Conservation (phyloP, 176 grass and related monocot genomes). For the Zizania latifolia region DNA sequence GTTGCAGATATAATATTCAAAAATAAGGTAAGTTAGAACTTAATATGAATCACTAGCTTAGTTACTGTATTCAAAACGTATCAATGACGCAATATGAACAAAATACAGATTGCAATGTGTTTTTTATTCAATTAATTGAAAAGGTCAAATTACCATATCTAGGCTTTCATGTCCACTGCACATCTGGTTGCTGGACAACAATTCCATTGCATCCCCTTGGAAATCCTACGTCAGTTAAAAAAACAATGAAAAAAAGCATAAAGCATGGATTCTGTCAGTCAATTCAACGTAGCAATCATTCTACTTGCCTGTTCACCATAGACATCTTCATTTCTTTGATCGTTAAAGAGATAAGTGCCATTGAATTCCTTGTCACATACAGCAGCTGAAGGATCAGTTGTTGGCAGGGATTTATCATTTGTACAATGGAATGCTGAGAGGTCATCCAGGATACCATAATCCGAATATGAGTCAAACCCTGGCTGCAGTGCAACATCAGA, state of each 20-base stretch:
- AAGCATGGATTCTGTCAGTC: neutral
- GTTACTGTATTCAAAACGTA: neutral
- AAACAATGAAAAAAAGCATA: slow-evolving; percentile 1
- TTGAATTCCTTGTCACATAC: slow-evolving; percentile 35
- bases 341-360: slow-evolving; percentile 32
- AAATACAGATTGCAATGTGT: neutral
- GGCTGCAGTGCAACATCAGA: slow-evolving; percentile 47
- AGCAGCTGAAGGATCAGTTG: slow-evolving; percentile 22
- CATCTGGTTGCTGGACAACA: slow-evolving; percentile 36
- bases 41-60: neutral
- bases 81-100: neutral
- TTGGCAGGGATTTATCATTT: slow-evolving; percentile 35
- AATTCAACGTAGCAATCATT: neutral
- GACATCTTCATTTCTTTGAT: slow-evolving; percentile 34
- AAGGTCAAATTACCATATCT: slow-evolving; percentile 47
- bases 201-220: slow-evolving; percentile 48
- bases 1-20: neutral
- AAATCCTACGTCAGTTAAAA: slow-evolving; percentile 35
- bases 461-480: slow-evolving; percentile 46
- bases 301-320: slow-evolving; percentile 48
- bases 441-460: slow-evolving; percentile 52
- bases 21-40: slow-evolving; percentile 6
- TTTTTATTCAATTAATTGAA: slow-evolving; percentile 5
- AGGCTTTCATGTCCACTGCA: slow-evolving; percentile 20
- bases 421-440: slow-evolving; percentile 36